Conservation (phyloP, 257 asterid genomes). For the Solanum commersonii region DNA sequence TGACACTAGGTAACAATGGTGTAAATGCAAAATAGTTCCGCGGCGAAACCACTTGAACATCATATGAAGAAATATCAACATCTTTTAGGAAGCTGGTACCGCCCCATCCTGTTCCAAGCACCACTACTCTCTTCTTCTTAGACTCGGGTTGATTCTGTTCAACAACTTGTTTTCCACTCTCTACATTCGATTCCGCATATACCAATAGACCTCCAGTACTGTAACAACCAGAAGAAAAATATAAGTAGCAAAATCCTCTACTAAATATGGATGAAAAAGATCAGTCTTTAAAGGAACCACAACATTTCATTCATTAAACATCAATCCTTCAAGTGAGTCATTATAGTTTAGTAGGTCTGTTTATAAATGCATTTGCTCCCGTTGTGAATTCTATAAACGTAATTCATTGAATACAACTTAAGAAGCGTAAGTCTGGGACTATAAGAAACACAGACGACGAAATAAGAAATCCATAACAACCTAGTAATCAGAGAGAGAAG, state of each 20-base stretch:
- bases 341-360: neutral
- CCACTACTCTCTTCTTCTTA: constrained; percentile 4
- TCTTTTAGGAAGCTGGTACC: constrained; percentile 4
- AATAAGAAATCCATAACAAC: neutral
- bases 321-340: neutral
- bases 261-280: neutral
- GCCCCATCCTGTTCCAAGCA: constrained; percentile 14
- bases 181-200: neutral
- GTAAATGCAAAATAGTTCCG: constrained; percentile 7
- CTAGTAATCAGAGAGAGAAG: neutral
- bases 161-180: neutral
- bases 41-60: constrained; percentile 1
- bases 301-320: neutral
- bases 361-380: neutral
- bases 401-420: neutral
- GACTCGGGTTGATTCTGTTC: neutral
- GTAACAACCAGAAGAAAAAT: neutral
- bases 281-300: neutral
- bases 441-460: neutral
- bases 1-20: constrained; percentile 8
- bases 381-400: neutral
- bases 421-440: neutral
- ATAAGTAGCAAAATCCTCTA: neutral
- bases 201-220: constrained; percentile 4
- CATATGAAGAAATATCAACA: constrained; percentile 5